Percentiles rank a stretch among this genome's conserved stretches.
phyloP scores from a whole-genome alignment of 2,329 filamentous ascomycete species.

The Zasmidium citrigriseum region DNA sequence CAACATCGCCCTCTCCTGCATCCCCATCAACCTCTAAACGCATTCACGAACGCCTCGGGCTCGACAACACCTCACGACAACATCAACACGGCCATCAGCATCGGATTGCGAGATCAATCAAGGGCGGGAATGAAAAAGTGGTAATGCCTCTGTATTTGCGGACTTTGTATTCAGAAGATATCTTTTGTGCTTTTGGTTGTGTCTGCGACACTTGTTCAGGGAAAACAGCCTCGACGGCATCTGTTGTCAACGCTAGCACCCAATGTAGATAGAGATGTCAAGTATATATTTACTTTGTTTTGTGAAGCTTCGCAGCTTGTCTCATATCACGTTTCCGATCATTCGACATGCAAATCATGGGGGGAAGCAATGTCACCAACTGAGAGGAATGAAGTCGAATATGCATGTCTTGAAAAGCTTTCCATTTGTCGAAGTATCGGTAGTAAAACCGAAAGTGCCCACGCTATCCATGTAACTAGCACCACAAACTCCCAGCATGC shows the following conservation, averaged over 20 bases:
- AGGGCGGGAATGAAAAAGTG: not conserved
- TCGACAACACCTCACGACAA: not conserved
- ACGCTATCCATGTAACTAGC: too few relatives aligned
- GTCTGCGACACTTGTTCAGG: not conserved
- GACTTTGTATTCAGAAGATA: not conserved
- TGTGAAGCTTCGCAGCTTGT: too few relatives aligned
- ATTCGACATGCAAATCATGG: not conserved
- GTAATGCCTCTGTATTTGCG: not conserved
- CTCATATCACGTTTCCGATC: not conserved
- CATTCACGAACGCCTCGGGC: not conserved
- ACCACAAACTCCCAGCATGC: too few relatives aligned
- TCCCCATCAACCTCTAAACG: conserved; percentile 5
- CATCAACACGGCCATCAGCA: not conserved
- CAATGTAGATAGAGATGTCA: not conserved
- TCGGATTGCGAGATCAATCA: not conserved
- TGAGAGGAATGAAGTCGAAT: not conserved
- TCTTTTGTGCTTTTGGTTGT: not conserved
- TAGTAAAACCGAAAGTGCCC: too few relatives aligned
- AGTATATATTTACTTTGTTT: not conserved
- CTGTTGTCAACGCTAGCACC: too few relatives aligned
- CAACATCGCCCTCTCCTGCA: conserved; percentile 12
- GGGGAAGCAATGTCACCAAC: not conserved
- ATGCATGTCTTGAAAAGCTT: not conserved
- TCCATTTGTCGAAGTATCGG: not conserved
- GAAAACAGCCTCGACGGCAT: not conserved